Evolutionary conservation across 2,329 filamentous ascomycete genomes (phyloP), one percentile per base, ranked within the genome.

Genomic region (Fusarium sp.): DNA sequence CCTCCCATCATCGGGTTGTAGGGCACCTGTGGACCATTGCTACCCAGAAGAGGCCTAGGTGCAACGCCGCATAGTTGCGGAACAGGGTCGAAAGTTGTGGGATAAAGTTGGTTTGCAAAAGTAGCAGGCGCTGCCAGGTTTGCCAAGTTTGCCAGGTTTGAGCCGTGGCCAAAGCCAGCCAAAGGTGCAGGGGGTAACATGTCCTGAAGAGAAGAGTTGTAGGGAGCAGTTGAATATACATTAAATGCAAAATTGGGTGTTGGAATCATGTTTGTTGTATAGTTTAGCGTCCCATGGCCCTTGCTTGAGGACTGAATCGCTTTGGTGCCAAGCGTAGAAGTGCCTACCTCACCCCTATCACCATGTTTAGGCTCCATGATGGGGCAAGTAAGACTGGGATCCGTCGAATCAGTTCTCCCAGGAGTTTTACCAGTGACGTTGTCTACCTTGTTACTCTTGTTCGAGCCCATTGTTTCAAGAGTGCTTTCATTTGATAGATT

Each of bases 161-260:
- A 13, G 14, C 39, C 37, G n/a, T 56, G 30, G 8, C 46, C 56
- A 53, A 66, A n/a, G 10, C 55, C 39, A 46, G 65, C 37, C 15
- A 62, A 32, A n/a, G 52, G 23, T 23, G 33, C 56, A 57, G 65
- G 30, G 25, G 51, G 13, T 25, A 48, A 22, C 17, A 40, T 23
- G 19, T 33, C 58, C 19, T 49, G 33, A 39, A 40, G 32, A 22
- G 62, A 14, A 30, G 40, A 22, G 8, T 41, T 53, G 20, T 19
- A 67, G 44, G 43, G 15, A 23, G 25, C 41, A 22, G 50, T 25
- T 3, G 53, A 43, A 20, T 27, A 27, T 27, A 11, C 25, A 11
- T 27, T 27, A 11, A 44, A 37, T 19, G 49, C 11, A 22, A 56
- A 35, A 11, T 41, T 25, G 11, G 53, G 6, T 19, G 50, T 45